These are phyloP conservation scores for Lactifluus echinatus DNA, from an alignment of 768 basidiomycete genomes.

Conservation along the genomic window DNA sequence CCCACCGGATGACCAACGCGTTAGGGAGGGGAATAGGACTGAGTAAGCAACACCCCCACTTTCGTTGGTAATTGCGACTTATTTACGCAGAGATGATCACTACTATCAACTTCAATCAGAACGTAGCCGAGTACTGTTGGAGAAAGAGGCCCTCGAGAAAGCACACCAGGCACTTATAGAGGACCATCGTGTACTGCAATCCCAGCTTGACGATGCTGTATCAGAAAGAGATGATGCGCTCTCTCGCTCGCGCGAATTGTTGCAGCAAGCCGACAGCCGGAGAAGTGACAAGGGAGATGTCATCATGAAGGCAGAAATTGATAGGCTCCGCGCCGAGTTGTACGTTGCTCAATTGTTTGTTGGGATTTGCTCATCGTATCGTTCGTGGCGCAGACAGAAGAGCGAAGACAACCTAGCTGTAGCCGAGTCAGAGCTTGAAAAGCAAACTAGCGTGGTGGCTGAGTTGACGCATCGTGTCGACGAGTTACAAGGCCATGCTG, in stretches of 20 bases:
- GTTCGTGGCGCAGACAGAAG: slow-evolving; percentile 60
- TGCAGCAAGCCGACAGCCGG: slow-evolving; percentile 51
- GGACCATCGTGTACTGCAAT: slow-evolving; percentile 68
- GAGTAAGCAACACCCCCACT: slow-evolving; percentile 46
- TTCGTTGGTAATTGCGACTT: not conserved
- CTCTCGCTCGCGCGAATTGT: slow-evolving; percentile 49
- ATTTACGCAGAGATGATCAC: slow-evolving; percentile 63
- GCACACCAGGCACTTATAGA: slow-evolving; percentile 68
- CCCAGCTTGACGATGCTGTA: slow-evolving; percentile 63
- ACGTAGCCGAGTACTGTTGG: slow-evolving; percentile 62
- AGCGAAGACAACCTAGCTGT: slow-evolving; percentile 86
- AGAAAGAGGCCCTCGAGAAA: slow-evolving; percentile 83
- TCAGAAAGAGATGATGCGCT: slow-evolving; percentile 75
- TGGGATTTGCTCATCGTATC: slow-evolving; percentile 22
- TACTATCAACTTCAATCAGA: slow-evolving; percentile 82
- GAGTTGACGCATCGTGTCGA: slow-evolving; percentile 76
- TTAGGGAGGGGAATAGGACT: slow-evolving; percentile 60
- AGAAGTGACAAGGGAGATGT: slow-evolving; percentile 63
- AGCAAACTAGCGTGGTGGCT: slow-evolving; percentile 54
- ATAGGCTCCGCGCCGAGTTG: slow-evolving; percentile 75
- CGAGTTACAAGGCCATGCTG: slow-evolving; percentile 70
- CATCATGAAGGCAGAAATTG: slow-evolving; percentile 74
- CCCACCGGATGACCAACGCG: slow-evolving; percentile 38
- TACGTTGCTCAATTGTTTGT: slow-evolving; percentile 36
- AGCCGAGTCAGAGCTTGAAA: slow-evolving; percentile 77